Evolutionary conservation across 1,284 basidiomycete species (phyloP).

Genomic region (Farysia itapuensis): DNA sequence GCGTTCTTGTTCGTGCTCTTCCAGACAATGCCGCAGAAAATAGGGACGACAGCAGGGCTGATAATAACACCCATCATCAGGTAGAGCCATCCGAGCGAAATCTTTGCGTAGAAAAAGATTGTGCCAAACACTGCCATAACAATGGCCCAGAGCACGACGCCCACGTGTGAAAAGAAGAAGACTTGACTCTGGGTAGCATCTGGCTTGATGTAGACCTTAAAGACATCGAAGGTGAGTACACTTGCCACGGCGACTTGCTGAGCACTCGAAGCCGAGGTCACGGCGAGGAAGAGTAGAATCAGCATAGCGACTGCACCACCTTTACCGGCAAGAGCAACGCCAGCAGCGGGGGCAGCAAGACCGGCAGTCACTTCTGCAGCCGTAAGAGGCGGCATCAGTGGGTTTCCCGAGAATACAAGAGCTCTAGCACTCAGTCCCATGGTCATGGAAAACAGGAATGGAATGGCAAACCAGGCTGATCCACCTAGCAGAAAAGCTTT

Average conservation of each 20-base stretch:
- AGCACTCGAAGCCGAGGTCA: constrained; percentile 82
- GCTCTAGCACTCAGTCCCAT: constrained; percentile 67
- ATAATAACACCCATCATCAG: constrained; percentile 76
- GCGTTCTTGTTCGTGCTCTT: constrained; percentile 44
- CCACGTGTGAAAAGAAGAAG: constrained; percentile 69
- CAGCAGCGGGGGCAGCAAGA: constrained; percentile 59
- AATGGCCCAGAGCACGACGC: constrained; percentile 68
- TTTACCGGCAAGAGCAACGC: constrained; percentile 74
- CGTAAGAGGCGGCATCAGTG: constrained; percentile 40
- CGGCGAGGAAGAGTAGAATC: constrained; percentile 67
- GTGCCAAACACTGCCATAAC: constrained; percentile 79
- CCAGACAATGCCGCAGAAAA: constrained; percentile 70
- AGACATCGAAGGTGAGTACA: constrained; percentile 66
- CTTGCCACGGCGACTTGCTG: constrained; percentile 80
- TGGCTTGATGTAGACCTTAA: constrained; percentile 70
- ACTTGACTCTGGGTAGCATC: constrained; percentile 68
- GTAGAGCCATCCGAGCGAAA: constrained; percentile 68
- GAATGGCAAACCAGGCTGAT: constrained; percentile 71
- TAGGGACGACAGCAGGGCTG: constrained; percentile 81
- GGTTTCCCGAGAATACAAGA: constrained; percentile 51
- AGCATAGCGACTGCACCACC: constrained; percentile 74
- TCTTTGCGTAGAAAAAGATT: constrained; percentile 73
- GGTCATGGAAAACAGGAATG: constrained; percentile 67
- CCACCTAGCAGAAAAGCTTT: constrained; percentile 87
- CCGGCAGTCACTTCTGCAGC: constrained; percentile 45